phyloP scores from a whole-genome alignment of 177 flowering plant species.

The Tripterygium wilfordii region DNA sequence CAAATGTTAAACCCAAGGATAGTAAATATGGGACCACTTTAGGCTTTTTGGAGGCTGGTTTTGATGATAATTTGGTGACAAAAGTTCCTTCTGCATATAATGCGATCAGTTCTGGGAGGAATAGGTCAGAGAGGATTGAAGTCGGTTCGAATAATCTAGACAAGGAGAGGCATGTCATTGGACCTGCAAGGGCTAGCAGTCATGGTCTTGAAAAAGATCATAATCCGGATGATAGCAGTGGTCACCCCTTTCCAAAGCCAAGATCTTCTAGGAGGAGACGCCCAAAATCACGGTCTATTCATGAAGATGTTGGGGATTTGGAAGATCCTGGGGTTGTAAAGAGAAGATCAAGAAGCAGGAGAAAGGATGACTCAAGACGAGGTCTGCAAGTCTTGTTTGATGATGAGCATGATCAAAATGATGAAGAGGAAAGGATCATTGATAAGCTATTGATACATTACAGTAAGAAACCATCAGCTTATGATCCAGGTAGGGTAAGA shows the following conservation, averaged over 20 bases:
- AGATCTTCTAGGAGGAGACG: conserved; percentile 60
- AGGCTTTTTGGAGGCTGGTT: conserved; percentile 14
- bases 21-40: conserved; percentile 11
- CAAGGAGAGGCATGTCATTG: conserved; percentile 18
- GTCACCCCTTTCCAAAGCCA: conserved; percentile 39
- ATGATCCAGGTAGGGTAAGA: conserved; percentile 29
- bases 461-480: conserved; percentile 59
- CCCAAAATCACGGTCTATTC: conserved; percentile 32
- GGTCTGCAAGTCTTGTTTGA: conserved; percentile 44
- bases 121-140: conserved; percentile 15
- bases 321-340: conserved; percentile 24
- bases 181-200: conserved; percentile 12
- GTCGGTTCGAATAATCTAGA: conserved; percentile 11
- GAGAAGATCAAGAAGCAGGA: conserved; percentile 44
- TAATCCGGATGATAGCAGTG: conserved; percentile 23
- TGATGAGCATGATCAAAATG: conserved; percentile 33
- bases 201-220: conserved; percentile 19
- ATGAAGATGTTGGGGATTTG: conserved; percentile 14
- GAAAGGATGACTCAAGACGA: conserved; percentile 41
- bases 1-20: conserved; percentile 30
- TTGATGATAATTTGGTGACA: conserved; percentile 13
- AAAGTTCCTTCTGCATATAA: conserved; percentile 15
- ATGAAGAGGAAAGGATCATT: conserved; percentile 69
- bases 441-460: conserved; percentile 74
- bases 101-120: conserved; percentile 4